phyloP scores from a whole-genome alignment of 176 grass and related monocot species.

The Aegilops bicornis region DNA sequence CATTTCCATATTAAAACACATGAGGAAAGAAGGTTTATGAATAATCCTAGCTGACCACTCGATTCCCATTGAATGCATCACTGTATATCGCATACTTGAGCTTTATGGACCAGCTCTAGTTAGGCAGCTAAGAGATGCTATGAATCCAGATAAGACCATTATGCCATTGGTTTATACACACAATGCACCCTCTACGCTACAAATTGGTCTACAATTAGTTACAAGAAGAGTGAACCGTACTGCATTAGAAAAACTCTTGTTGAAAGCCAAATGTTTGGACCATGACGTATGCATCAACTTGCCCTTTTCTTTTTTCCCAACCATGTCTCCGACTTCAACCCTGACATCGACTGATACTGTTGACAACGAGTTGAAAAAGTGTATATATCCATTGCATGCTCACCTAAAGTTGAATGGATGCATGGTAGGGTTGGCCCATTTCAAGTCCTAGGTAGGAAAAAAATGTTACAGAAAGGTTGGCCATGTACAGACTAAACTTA shows the following conservation, averaged over 20 bases:
- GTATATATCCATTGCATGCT: background rate
- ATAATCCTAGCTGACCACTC: background rate
- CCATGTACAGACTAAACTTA: slow-evolving; percentile 22
- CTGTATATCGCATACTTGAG: background rate
- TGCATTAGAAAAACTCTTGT: background rate
- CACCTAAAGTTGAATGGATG: background rate
- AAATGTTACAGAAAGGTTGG: slow-evolving; percentile 4
- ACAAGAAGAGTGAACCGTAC: background rate
- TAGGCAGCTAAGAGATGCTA: background rate
- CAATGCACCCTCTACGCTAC: background rate
- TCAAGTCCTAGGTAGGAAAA: slow-evolving; percentile 30
- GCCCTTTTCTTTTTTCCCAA: background rate
- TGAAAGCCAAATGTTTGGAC: slow-evolving; percentile 27
- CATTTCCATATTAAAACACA: too few relatives aligned
- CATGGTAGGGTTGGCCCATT: background rate
- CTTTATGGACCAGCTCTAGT: background rate
- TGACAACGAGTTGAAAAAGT: slow-evolving; percentile 24
- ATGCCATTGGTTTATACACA: background rate
- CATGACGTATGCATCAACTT: background rate
- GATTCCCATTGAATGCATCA: background rate
- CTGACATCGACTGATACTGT: background rate
- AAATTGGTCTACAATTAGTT: background rate
- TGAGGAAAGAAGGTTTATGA: too few relatives aligned
- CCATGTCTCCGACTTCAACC: slow-evolving; percentile 22
- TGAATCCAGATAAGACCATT: background rate